Base-by-base conservation (phyloP, 257 asterid species). In the Jasminum sambac region DNA sequence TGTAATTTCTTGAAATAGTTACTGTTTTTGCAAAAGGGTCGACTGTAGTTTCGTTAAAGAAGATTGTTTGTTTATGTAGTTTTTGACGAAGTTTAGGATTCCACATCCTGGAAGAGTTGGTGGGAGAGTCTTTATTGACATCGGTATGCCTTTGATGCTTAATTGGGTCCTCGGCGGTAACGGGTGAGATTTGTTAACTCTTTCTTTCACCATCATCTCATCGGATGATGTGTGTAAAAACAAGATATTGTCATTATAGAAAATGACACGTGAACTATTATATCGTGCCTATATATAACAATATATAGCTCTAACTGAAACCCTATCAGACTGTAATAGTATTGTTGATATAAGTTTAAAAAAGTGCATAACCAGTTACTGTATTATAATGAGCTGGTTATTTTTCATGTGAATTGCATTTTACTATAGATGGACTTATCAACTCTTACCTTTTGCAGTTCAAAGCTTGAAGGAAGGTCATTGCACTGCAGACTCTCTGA, bases 41-140 rank as follows among this genome's bases (percentile, higher is more conserved):
- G 63, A 43, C 5, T 25, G 38, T 26, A 74, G 37, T 46, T 72
- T 69, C 55, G 64, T 39, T 34, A n/a, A 6, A 46, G 2, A 41
- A 21, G 8, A 21, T 71, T 14, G 42, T 80, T 23, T 69, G 36
- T 77, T 37, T 77, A 0, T 83, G 79, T 78, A 95, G 99, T 95
- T 95, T 85, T 72, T 91, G 75, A 89, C 95, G 6, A 75, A 89
- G 74, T 85, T 79, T 66, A 85, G 87, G 81, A 88, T 95, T 80
- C 98, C 99, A 0, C 98, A 95, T 80, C 98, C 99, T 12, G 99
- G 99, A 81, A 81, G 95, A 88, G 94, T 95, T 44, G 99, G 99
- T 55, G 99, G 94, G 66, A 83, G 95, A 78, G 11, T 91, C 30
- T 89, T 95, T 70, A 86, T 95, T 40, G 89, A 83, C 83, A 72